Percentiles rank a stretch among this genome's conserved stretches.
These are phyloP conservation scores for Gracilaria gracilis DNA, from an alignment of 23 red algal species.

Conservation along the genomic window DNA sequence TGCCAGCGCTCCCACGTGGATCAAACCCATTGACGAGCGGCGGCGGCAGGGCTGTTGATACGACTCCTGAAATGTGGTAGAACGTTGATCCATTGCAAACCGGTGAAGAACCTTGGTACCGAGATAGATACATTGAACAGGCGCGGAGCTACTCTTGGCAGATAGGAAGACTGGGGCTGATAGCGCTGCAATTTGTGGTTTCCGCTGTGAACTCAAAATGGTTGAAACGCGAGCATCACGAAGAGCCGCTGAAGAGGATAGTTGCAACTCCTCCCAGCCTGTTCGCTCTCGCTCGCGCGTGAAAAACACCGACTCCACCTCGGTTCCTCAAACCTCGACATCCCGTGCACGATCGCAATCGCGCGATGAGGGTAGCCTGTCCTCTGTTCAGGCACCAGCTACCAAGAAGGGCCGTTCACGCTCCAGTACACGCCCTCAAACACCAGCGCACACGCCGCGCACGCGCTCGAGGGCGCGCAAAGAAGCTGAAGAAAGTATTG, in stretches of 20 bases:
- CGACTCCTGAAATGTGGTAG: too few species aligned
- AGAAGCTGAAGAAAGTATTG: constrained; percentile 23
- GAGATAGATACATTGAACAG: too few species aligned
- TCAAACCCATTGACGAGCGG: not conserved
- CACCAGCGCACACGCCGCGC: not conserved
- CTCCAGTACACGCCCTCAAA: not conserved
- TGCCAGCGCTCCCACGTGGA: not conserved
- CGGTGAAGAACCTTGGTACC: too few species aligned
- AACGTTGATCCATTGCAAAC: too few species aligned
- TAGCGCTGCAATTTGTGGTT: too few species aligned
- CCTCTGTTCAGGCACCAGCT: not conserved
- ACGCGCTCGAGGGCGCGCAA: constrained; percentile 17
- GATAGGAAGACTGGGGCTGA: too few species aligned
- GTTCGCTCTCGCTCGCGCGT: not conserved
- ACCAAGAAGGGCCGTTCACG: not conserved
- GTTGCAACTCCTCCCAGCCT: not conserved
- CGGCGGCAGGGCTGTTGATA: too few species aligned
- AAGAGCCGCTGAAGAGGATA: constrained; percentile 20
- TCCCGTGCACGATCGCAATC: not conserved
- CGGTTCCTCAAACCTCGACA: not conserved
- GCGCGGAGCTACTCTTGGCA: too few species aligned
- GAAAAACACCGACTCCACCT: not conserved
- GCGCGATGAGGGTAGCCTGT: not conserved
- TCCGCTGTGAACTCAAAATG: too few species aligned
- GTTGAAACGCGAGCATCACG: constrained; percentile 30